Evolutionary conservation across 83 land plant species (phyloP).

Genomic region (Thuja plicata): DNA sequence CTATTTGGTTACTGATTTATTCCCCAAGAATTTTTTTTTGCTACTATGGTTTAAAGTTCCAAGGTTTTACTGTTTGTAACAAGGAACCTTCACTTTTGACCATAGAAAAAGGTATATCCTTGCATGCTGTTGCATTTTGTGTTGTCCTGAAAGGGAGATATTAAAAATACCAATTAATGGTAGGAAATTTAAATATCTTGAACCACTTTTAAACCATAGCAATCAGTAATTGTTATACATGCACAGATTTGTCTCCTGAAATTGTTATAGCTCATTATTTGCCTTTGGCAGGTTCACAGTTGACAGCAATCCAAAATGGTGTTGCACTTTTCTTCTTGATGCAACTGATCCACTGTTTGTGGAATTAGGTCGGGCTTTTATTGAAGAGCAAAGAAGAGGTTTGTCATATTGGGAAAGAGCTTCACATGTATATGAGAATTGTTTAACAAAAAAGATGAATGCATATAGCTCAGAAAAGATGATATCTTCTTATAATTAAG

Average conservation of each 20-base stretch:
- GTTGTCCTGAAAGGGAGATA: background rate
- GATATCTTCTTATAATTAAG: background rate
- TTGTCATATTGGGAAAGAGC: background rate
- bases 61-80: too few species aligned
- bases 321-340: slow-evolving; percentile 76
- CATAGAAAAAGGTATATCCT: too few species aligned
- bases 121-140: too few species aligned
- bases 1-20: too few species aligned
- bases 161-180: background rate
- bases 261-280: background rate
- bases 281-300: slow-evolving; percentile 55
- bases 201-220: background rate
- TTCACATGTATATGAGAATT: background rate
- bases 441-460: background rate
- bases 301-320: slow-evolving; percentile 59
- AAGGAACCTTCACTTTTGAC: too few species aligned
- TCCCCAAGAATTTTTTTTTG: too few species aligned
- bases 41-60: too few species aligned
- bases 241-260: background rate
- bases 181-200: background rate
- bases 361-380: slow-evolving; percentile 67
- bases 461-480: background rate
- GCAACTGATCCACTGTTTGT: slow-evolving; percentile 71
- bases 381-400: slow-evolving; percentile 66
- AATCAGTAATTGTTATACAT: background rate